Conservation (phyloP, 192 early-diverging fungal genomes). For the Coemansia sp. region DNA sequence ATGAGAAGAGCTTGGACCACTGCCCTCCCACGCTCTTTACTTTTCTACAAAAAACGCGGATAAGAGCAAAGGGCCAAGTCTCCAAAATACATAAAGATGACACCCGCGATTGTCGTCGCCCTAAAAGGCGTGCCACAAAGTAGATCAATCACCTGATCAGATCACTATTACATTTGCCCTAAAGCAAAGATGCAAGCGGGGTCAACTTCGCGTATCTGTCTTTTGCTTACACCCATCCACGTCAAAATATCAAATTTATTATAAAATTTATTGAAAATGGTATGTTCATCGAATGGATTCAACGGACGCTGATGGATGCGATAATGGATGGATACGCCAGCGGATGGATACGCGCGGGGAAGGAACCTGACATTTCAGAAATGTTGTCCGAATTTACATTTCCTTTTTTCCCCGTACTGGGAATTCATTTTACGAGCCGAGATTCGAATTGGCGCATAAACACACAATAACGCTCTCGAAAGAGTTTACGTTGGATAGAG, state of each 20-base stretch:
- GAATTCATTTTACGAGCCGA: neutral
- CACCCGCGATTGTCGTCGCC: neutral
- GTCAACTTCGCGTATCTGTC: constrained; percentile 1
- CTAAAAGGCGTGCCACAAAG: neutral
- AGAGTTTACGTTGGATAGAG: neutral
- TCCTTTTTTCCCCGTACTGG: neutral
- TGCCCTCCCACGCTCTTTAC: neutral
- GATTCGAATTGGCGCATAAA: neutral
- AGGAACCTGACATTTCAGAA: neutral
- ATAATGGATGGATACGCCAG: constrained; percentile 9
- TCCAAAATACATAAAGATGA: neutral
- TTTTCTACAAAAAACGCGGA: neutral
- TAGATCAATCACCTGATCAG: neutral
- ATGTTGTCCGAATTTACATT: constrained; percentile 1
- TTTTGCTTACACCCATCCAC: constrained; percentile 7
- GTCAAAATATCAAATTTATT: constrained; percentile 8
- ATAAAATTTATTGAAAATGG: constrained; percentile 7
- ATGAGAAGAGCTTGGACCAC: neutral
- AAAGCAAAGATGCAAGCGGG: constrained; percentile 2
- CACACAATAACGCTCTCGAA: neutral
- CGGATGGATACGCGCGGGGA: neutral
- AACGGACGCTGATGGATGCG: constrained; percentile 9
- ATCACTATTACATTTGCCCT: neutral
- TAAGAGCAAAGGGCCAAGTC: no score
- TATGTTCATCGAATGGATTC: neutral